Percentiles rank a stretch among this genome's conserved stretches.
phyloP scores from a whole-genome alignment of 441 rosid species.

The Populus hybrid region DNA sequence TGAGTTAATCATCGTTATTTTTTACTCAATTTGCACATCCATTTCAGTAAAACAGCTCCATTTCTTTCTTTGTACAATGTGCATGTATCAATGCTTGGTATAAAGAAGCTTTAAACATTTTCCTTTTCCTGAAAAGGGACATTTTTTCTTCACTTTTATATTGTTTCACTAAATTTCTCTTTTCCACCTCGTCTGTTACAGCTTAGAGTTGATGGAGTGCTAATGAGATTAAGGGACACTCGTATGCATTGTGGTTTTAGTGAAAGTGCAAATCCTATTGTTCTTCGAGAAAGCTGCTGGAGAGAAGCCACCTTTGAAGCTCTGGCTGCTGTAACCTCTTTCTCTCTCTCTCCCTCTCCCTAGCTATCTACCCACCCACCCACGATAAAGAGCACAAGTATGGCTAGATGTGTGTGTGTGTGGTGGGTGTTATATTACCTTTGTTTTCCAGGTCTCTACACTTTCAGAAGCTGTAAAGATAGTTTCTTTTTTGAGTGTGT shows the following conservation, averaged over 20 bases:
- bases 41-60: neutral
- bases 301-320: conserved; percentile 78
- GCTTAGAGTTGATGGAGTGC: conserved; percentile 98
- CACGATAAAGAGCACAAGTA: neutral
- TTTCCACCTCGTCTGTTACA: conserved; percentile 23
- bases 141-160: neutral
- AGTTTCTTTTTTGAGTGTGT: neutral
- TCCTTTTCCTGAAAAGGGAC: neutral
- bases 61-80: neutral
- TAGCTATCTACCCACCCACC: no score
- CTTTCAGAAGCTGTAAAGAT: neutral
- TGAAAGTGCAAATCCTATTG: conserved; percentile 41
- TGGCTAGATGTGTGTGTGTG: neutral
- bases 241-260: conserved; percentile 71
- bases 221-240: conserved; percentile 94
- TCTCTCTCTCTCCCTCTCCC: conserved; percentile 2
- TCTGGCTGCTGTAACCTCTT: conserved; percentile 58
- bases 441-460: neutral
- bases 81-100: neutral
- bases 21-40: neutral
- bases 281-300: conserved; percentile 92
- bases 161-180: conserved; percentile 1
- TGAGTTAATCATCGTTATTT: conserved; percentile 36
- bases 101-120: neutral
- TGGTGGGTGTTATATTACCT: neutral